Conservation (phyloP, 106 monocot genomes). For the Allium fistulosum region DNA sequence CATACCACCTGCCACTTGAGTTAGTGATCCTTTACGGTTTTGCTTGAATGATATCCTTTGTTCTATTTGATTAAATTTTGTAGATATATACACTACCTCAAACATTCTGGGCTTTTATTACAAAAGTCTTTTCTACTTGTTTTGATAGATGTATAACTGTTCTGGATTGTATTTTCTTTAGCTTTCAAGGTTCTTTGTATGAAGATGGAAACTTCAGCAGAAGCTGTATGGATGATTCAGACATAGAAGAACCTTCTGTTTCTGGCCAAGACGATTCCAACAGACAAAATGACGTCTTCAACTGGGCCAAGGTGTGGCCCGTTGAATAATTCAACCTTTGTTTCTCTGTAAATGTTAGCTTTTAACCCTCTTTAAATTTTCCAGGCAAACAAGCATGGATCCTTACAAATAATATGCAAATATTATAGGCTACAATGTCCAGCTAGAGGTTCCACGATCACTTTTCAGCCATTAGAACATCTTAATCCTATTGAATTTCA, state of each 20-base stretch:
- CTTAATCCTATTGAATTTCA: constrained; percentile 81
- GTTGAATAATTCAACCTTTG: too few species aligned
- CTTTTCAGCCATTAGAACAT: constrained; percentile 93
- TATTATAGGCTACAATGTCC: constrained; percentile 74
- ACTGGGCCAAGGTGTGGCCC: constrained; percentile 78
- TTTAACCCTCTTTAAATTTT: constrained; percentile 4
- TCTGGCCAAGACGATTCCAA: constrained; percentile 60
- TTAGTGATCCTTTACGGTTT: too few species aligned
- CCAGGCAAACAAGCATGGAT: constrained; percentile 74
- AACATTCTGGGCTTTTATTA: too few species aligned
- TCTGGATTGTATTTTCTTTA: constrained; percentile 8
- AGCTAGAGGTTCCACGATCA: constrained; percentile 71
- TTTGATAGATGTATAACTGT: not conserved
- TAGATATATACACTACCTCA: too few species aligned
- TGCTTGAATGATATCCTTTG: too few species aligned
- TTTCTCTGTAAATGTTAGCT: constrained; percentile 1
- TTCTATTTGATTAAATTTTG: too few species aligned
- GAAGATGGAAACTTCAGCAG: constrained; percentile 48
- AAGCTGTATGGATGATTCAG: constrained; percentile 45
- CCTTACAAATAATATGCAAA: constrained; percentile 77
- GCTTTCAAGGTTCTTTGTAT: constrained; percentile 46
- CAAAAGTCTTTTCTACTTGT: not conserved
- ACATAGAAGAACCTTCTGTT: constrained; percentile 75
- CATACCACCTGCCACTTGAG: too few species aligned
- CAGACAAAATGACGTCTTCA: constrained; percentile 54